Base-by-base conservation (phyloP, 2,329 filamentous ascomycete species). In the Aspergillus sp. region DNA sequence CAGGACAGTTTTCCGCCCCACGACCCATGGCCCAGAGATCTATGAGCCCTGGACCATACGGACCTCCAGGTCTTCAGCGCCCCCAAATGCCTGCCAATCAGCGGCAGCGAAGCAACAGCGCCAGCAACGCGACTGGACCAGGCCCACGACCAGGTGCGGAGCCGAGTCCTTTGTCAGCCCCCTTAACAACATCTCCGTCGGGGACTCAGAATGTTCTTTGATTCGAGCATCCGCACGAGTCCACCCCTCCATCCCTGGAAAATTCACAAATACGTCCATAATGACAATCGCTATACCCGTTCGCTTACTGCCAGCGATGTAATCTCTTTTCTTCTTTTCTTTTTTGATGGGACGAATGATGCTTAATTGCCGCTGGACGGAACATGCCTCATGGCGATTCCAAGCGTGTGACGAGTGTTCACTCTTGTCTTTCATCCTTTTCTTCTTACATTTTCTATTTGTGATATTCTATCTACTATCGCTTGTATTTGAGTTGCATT, bases 21-120 rank as follows among this genome's bases (percentile, higher is more conserved):
- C 60, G 57, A 41, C 56, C 59, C 19, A 49, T 57, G 39, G 57
- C 60, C 6, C 61, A 62, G 3, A 51, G 60, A 25, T 60, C 60
- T 7, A 60, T 62, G 65, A 74, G 72, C 23, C 74, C 74, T 12
- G 70, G 70, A 15, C 70, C 70, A 3, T 72, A 73, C 41, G 69
- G 70, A 30, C 59, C 56, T 15, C 65, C 68, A 5, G 70, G 68
- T 7, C 60, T 72, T 52, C 69, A 68, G 30, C 62, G 65, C 30
- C 71, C 71, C 4, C 57, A 65, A 22, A 70, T 68, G 54, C 65
- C 66, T n/a, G 59, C 54, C 32, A 57, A 54, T 42, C 61, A 69
- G 50, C 66, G 70, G 37, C 59, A 63, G 50, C 61, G 72, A 46
- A 75, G 72, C 56, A 74, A 75, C 52, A 75, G 72, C 39, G 63